Base-by-base conservation (phyloP, 192 early-diverging fungal species). In the Rhizophagus sp. region DNA sequence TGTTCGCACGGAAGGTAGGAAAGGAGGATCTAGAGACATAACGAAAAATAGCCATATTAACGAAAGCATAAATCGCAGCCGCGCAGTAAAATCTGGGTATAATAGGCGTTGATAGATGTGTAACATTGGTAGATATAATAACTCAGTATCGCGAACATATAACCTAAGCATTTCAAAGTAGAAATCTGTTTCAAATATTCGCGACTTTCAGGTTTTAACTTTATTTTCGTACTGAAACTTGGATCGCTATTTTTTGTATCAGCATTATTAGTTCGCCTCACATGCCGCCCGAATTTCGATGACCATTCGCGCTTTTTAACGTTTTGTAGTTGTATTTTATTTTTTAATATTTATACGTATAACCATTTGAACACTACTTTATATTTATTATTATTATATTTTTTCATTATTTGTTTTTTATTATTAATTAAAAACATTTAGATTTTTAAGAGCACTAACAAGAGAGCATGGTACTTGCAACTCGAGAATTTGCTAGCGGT, bases 201-300 rank as follows among this genome's bases (percentile, higher is more conserved):
- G 52, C 19, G 3, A 47, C 11, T 47, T 12, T 47, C 44, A 47
- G 11, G 50, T 15, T 52, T 52, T 19, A 52, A 52, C 50, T 57
- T 57, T 57, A 57, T n/a, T 57, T 57, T 57, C 52, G 52, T 57
- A 4, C 52, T 57, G 52, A 57, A 57, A 17, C 6, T 57, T 22
- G 6, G 4, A 7, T 57, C 19, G 19, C 0, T 57, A 57, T 5
- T 22, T 57, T 57, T 57, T 19, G 17, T 17, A 19, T 57, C 15
- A 57, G 19, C 17, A 57, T 57, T 22, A 19, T 57, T 57, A 57
- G 44, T 69, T 69, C 19, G 67, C 67, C 67, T 69, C 67, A 69
- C 67, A 69, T 69, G 67, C 67, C 67, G 67, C 67, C 67, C 27
- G 67, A 69, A 69, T 69, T 69, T 69, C 67, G 67, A 36, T 69